Evolutionary conservation across 805 yeast genomes (phyloP), one percentile per base, ranked within the genome.

Genomic region (Monosporozyma yasuniensis): DNA sequence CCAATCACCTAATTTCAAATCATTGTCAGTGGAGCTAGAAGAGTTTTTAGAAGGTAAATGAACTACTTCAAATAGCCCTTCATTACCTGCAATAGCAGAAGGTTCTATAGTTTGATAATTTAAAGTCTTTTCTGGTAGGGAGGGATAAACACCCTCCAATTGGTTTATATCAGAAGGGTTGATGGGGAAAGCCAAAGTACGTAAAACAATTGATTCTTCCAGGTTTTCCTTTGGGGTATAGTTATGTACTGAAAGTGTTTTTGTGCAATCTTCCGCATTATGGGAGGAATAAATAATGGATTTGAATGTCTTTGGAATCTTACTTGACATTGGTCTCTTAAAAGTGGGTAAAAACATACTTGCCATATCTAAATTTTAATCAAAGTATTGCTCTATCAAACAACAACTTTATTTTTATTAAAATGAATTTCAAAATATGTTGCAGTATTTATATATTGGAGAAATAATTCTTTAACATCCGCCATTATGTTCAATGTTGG

Each of bases 161-260:
- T 89, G 96, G 61, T 84, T 84, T 62, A 87, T 72, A 63, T 90
- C 98, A 0, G 96, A 84, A 0, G 97, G 97, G 61, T 90, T 90
- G 54, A 90, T 75, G 1, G 97, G 96, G 54, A 85, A 78, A 0
- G 95, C 96, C 37, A 89, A 62, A 1, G 88, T 69, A 58, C 81
- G 76, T 49, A 87, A 64, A n/a, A 87, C 68, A 12, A 87, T 58
- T 2, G 63, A 58, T 19, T 53, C 49, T 8, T 54, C 48, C 14
- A 57, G 28, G 21, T 57, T 54, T 48, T 55, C 57, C 41, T 62
- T 55, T 57, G 70, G 67, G 3, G 53, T 47, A 46, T 65, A 64
- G 11, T 51, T 54, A 28, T 63, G 64, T 8, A 65, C 49, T 1
- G 58, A 54, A 22, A 65, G 51, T 4, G 62, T 61, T n/a, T 59